phyloP scores from a whole-genome alignment of 2,329 filamentous ascomycete genomes.

The Colletotrichum sp. region DNA sequence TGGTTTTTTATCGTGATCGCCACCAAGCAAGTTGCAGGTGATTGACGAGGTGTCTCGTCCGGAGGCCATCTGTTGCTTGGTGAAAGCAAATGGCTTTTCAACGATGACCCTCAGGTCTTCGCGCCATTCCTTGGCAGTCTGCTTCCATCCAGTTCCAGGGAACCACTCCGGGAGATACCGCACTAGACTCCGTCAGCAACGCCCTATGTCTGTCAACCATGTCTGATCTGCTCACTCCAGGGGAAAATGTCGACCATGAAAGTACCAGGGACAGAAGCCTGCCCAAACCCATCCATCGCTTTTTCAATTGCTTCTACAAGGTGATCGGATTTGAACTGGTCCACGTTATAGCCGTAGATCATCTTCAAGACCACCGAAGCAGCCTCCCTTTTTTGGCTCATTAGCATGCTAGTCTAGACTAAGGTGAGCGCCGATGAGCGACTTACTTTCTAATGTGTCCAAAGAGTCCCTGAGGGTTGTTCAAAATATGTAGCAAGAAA shows the following conservation, averaged over 20 bases:
- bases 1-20: background rate
- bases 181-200: slow-evolving; percentile 25
- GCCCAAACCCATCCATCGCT: background rate
- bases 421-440: background rate
- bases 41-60: background rate
- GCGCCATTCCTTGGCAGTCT: background rate
- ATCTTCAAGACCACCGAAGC: background rate
- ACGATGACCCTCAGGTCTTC: background rate
- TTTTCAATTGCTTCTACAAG: background rate
- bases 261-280: background rate
- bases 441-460: slow-evolving; percentile 47
- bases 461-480: slow-evolving; percentile 38
- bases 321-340: background rate
- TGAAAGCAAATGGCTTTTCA: slow-evolving; percentile 19
- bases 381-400: background rate
- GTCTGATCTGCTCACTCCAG: background rate
- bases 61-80: slow-evolving; percentile 24
- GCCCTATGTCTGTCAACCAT: accelerated
- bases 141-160: slow-evolving; percentile 19
- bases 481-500: slow-evolving; percentile 45
- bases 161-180: slow-evolving; percentile 17
- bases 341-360: background rate
- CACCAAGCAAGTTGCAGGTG: background rate
- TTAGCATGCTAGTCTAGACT: background rate
- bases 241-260: slow-evolving; percentile 20